Conservation (phyloP, 371 early-diverging fungal genomes). For the Apophysomyces elegans region DNA sequence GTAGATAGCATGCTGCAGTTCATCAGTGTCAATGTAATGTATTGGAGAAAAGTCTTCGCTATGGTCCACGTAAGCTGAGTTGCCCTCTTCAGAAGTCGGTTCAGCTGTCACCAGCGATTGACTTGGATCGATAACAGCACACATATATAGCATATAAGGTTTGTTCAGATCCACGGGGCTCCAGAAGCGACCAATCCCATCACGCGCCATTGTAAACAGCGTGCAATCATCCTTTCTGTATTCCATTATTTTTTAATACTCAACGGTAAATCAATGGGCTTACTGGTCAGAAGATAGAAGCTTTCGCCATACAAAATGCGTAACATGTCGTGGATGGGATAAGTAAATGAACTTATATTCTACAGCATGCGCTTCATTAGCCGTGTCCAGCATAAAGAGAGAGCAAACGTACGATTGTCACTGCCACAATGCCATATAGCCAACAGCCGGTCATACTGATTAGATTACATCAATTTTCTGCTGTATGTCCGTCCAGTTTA, state of each 20-base stretch:
- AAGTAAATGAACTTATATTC: slow-evolving; percentile 69
- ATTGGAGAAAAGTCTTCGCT: slow-evolving; percentile 50
- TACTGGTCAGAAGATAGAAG: slow-evolving; percentile 35
- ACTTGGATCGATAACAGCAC: slow-evolving; percentile 73
- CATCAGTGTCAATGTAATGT: slow-evolving; percentile 71
- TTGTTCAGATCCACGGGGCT: slow-evolving; percentile 53
- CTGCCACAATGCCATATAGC: slow-evolving; percentile 69
- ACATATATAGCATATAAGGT: slow-evolving; percentile 63
- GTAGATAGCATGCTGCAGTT: slow-evolving; percentile 54
- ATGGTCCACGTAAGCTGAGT: not conserved
- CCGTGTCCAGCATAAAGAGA: not conserved
- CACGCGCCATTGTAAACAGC: slow-evolving; percentile 73
- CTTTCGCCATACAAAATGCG: slow-evolving; percentile 72
- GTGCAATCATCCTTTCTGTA: slow-evolving; percentile 44
- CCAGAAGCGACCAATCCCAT: slow-evolving; percentile 83
- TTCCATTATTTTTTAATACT: not conserved
- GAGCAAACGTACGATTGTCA: slow-evolving; percentile 9
- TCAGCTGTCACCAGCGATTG: slow-evolving; percentile 68
- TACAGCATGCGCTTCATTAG: not conserved
- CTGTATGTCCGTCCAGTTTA: not conserved
- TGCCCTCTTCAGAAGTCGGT: slow-evolving; percentile 13
- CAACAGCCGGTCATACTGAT: slow-evolving; percentile 67
- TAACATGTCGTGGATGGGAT: slow-evolving; percentile 70
- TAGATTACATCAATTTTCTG: slow-evolving; percentile 6
- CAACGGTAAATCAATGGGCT: not conserved